phyloP scores from a whole-genome alignment of 1,284 basidiomycete species.

The Apiotrichum domesticum region DNA sequence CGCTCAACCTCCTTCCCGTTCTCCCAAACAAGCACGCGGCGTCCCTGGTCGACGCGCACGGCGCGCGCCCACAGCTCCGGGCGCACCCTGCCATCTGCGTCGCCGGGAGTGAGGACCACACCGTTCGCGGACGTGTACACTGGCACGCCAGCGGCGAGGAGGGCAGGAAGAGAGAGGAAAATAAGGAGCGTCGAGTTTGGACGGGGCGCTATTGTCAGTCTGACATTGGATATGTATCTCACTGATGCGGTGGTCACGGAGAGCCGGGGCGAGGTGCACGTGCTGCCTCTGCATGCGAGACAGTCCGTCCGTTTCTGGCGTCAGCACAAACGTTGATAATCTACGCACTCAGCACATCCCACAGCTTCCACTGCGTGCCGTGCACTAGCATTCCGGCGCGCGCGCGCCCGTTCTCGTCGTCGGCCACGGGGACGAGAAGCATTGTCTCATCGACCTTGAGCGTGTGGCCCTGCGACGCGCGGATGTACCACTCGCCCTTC shows the following conservation, averaged over 20 bases:
- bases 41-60: conserved; percentile 23
- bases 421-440: conserved; percentile 32
- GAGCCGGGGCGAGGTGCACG: conserved; percentile 44
- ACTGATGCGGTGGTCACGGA: conserved; percentile 18
- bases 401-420: conserved; percentile 29
- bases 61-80: conserved; percentile 37
- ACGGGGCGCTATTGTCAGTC: conserved; percentile 28
- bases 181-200: conserved; percentile 41
- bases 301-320: conserved; percentile 32
- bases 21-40: conserved; percentile 33
- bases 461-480: conserved; percentile 92
- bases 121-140: conserved; percentile 43
- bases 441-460: conserved; percentile 63
- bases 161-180: conserved; percentile 37
- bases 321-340: not conserved
- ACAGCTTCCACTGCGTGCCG: conserved; percentile 43
- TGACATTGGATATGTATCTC: not conserved
- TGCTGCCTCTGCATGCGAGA: conserved; percentile 45
- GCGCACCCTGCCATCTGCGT: conserved; percentile 28
- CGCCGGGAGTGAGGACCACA: conserved; percentile 45
- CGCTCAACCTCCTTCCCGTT: conserved; percentile 28
- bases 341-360: conserved; percentile 41
- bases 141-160: conserved; percentile 32
- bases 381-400: conserved; percentile 41
- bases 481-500: conserved; percentile 65